Base-by-base conservation (phyloP, 371 early-diverging fungal genomes). In the Syncephalastrum monosporum region DNA sequence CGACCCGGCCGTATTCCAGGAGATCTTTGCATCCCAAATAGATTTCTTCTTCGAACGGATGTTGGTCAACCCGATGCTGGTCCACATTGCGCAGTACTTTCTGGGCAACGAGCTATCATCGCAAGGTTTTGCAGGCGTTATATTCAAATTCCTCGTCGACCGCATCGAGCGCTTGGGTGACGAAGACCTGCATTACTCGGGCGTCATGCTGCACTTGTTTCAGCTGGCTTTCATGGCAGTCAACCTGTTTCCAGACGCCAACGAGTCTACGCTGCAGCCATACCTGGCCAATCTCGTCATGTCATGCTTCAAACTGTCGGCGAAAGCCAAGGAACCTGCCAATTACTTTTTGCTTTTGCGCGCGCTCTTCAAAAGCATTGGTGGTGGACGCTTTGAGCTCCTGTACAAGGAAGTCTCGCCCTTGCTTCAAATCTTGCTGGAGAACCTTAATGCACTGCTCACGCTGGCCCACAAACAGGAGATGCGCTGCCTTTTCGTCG, bases 191-290 rank as follows among this genome's bases (percentile, higher is more conserved):
- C 80, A 85, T 15, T 83, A 85, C 50, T 88, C 97, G 0, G 80
- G 84, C 4, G 88, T 93, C 7, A 88, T 95, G 82, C 79, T 98
- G 51, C 84, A 95, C 24, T 74, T 97, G 21, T 97, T 97, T 82
- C 93, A 95, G 64, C 74, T 97, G 8, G 85, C 93, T 0, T 99
- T 98, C 64, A 87, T 95, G 90, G 91, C 98, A 13, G 88, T 98
- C 21, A 91, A 92, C 17, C 67, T 91, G 23, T 97, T 93, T 66
- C 99, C 99, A 0, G 93, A 94, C 29, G 75, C 87, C 15, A 97
- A 95, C 74, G 98, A 99, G 65, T 67, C 71, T 3, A 90, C 97
- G 13, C 77, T 97, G 23, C 91, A 93, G 51, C 96, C 95, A 6
- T 94, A 97, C 60, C 75, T 98, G 5, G 87, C 86, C 46, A 85